phyloP scores from a whole-genome alignment of 495 filamentous ascomycete species.

The Tuber umbilicatum region DNA sequence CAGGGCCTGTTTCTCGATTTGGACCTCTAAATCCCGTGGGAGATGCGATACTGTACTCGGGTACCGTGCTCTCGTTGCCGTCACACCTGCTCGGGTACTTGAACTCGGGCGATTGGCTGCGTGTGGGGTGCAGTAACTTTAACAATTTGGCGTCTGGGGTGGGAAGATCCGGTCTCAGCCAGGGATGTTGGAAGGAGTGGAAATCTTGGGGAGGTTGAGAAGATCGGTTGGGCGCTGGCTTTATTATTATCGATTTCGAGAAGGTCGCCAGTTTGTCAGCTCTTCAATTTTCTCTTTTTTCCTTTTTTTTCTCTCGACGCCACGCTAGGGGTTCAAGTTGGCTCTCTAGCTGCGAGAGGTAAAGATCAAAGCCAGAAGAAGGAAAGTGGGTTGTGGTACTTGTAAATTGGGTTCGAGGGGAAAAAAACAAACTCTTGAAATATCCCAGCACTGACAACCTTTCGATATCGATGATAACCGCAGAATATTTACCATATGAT shows the following conservation, averaged over 20 bases:
- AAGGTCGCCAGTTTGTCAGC: neutral
- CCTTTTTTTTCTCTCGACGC: no score
- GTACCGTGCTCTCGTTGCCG: neutral
- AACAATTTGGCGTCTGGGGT: neutral
- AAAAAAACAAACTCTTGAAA: no score
- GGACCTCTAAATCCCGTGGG: neutral
- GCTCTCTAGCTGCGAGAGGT: no score
- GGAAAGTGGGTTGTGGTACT: no score
- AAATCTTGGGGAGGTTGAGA: neutral
- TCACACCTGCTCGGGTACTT: neutral
- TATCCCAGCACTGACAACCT: no score
- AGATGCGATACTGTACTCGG: no score
- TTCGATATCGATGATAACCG: neutral
- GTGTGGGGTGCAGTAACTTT: neutral
- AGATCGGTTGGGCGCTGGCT: neutral
- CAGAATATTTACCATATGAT: neutral
- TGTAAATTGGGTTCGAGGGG: no score
- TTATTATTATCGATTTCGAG: neutral
- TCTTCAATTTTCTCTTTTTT: no score
- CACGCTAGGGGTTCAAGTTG: no score
- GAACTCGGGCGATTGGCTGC: neutral
- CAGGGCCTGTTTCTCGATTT: neutral
- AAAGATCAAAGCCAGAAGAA: no score
- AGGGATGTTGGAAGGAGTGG: neutral
- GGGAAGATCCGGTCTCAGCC: neutral